A percentile compares a stretch with the other conserved stretches of the same genome.
Evolutionary conservation across 352 stramenopile genomes (phyloP).

Genomic region (Saprolegnia parasitica): DNA sequence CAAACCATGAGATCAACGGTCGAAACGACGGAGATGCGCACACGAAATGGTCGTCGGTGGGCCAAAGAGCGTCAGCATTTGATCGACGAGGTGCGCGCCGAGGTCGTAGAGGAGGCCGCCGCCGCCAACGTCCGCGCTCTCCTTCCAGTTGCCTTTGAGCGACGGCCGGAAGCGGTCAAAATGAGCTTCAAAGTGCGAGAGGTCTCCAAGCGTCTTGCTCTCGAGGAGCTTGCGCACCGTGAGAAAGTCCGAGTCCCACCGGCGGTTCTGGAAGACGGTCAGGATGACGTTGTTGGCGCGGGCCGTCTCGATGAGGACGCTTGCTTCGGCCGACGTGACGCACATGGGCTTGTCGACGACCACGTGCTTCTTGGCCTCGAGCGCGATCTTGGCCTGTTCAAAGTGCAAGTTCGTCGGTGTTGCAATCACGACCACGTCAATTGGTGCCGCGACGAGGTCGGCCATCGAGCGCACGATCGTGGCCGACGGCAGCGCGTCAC

Average conservation of each 20-base stretch:
- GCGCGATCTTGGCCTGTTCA: conserved; percentile 61
- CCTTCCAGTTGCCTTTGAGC: conserved; percentile 80
- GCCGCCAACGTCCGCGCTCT: conserved; percentile 43
- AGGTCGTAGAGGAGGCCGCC: conserved; percentile 69
- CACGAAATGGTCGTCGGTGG: conserved; percentile 37
- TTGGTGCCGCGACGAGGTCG: conserved; percentile 49
- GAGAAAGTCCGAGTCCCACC: conserved; percentile 72
- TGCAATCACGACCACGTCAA: conserved; percentile 68
- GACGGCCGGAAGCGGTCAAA: conserved; percentile 56
- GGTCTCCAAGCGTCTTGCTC: conserved; percentile 43
- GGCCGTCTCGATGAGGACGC: conserved; percentile 48
- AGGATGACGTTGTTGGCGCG: conserved; percentile 53
- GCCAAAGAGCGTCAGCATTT: conserved; percentile 62
- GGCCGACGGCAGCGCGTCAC: conserved; percentile 39
- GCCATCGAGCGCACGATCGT: conserved; percentile 68
- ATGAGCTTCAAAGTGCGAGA: conserved; percentile 55
- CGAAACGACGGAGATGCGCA: not conserved
- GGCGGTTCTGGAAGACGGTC: conserved; percentile 73
- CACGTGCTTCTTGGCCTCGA: conserved; percentile 67
- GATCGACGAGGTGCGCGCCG: conserved; percentile 59
- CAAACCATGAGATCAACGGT: not conserved
- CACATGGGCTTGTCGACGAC: conserved; percentile 74
- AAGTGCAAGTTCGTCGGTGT: conserved; percentile 72
- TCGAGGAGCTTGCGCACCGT: conserved; percentile 51
- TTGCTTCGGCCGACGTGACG: conserved; percentile 46